Evolutionary conservation across 805 yeast species (phyloP), one percentile per base, ranked within the genome.

Genomic region (Tetrapisispora arboricola): DNA sequence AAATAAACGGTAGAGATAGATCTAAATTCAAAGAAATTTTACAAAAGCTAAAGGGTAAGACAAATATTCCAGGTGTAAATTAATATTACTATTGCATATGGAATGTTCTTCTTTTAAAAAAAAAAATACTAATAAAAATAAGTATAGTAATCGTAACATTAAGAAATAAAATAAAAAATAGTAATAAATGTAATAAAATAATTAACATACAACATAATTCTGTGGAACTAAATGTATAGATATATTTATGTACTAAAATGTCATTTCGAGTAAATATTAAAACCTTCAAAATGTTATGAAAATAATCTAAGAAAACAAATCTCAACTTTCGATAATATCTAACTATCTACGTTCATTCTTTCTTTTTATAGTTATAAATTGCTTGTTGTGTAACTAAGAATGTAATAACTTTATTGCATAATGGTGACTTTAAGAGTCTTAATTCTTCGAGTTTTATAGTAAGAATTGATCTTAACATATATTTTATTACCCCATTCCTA

Each of bases 31-130:
- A 76, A 55, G 81, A 73, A 47, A 68, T 83, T 45, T 68, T 83
- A 55, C 63, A 66, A 42, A 75, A 76, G 47, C 70, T 83, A 54
- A 78, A 78, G 66, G 84, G 80, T 31, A 83, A 82, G 50, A 73
- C 71, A 37, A 70, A 72, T 45, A 90, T 76, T 37, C 92, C 92
- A 20, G 90, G 88, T 29, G 87, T 86, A 29, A 34, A 29, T 20
- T 28, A 30, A 30, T 20, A 22, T 25, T 10, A 20, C 10, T 18
- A 35, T 24, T 21, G 26, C 27, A 32, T 32, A 17, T 21, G 24
- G 24, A 20, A 9, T 31, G 19, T 31, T 31, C 18, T 15, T 27
- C 6, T 27, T 27, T 6, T 8, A 6, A 13, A 28, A 28, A 28
- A 28, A n/a, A 4, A 28, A 28, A 5, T 9, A n/a, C n/a, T n/a